Conservation (phyloP, 768 basidiomycete species). For the Hydnomerulius pinastri region DNA sequence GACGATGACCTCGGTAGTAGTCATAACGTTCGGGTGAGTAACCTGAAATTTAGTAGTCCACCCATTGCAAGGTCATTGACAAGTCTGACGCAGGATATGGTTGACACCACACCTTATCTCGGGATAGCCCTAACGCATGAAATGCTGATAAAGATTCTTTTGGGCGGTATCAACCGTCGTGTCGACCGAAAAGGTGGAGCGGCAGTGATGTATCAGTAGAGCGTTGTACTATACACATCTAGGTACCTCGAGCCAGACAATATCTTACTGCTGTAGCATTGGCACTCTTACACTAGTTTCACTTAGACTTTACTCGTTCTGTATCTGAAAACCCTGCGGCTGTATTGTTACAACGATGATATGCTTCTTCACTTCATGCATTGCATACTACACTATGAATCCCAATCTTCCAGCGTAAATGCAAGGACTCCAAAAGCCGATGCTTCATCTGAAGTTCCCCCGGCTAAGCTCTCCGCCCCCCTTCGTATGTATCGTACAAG, state of each 20-base stretch:
- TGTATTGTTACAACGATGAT: conserved; percentile 39
- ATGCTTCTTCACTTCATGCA: no score
- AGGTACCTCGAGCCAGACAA: background rate
- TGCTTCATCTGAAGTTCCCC: conserved; percentile 58
- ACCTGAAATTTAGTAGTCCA: background rate
- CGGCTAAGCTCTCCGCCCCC: conserved; percentile 69
- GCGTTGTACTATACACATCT: background rate
- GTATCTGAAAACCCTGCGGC: background rate
- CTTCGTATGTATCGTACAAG: conserved; percentile 69
- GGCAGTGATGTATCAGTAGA: conserved; percentile 23
- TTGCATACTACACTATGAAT: no score
- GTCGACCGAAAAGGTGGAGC: conserved; percentile 39
- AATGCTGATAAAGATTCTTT: conserved; percentile 58
- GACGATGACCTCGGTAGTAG: conserved; percentile 54
- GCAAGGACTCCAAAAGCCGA: conserved; percentile 70
- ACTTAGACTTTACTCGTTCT: no score
- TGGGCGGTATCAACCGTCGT: conserved; percentile 66
- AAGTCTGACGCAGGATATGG: conserved; percentile 53
- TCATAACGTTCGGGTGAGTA: conserved; percentile 46
- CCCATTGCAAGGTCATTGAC: background rate
- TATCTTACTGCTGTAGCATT: no score
- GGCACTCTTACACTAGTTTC: background rate
- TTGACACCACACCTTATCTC: conserved; percentile 64
- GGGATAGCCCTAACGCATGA: conserved; percentile 45
- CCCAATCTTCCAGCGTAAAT: conserved; percentile 82